Percentiles rank a stretch among this genome's conserved stretches.
Conservation (phyloP, 208 protist species). For the Crithidia bombi region DNA sequence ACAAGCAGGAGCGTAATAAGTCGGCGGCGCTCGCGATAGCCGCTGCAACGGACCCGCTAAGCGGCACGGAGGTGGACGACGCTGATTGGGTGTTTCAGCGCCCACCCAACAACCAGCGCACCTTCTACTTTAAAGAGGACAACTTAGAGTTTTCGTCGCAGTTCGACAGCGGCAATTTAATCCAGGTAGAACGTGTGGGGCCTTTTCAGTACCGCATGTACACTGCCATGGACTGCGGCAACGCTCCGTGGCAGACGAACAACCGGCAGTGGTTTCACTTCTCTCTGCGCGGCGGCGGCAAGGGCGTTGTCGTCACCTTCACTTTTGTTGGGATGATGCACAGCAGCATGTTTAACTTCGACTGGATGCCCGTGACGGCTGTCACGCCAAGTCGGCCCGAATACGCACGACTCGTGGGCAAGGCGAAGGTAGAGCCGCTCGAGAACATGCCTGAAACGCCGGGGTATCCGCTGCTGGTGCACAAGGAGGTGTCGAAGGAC, state of each 20-base stretch:
- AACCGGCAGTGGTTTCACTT: conserved; percentile 95
- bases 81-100: conserved; percentile 70
- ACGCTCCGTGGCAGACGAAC: conserved; percentile 79
- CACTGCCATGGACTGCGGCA: conserved; percentile 87
- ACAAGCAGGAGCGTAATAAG: neutral
- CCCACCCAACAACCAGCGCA: conserved; percentile 88
- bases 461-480: conserved; percentile 70
- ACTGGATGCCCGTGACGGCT: conserved; percentile 83
- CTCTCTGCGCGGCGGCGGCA: conserved; percentile 73
- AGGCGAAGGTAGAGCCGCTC: conserved; percentile 56
- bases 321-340: conserved; percentile 87
- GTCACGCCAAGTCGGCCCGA: conserved; percentile 55
- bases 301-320: conserved; percentile 60
- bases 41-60: neutral
- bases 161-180: conserved; percentile 93
- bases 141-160: conserved; percentile 86
- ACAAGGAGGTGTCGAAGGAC: conserved; percentile 33
- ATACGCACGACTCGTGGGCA: conserved; percentile 74
- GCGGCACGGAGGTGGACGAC: conserved; percentile 22
- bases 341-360: conserved; percentile 85
- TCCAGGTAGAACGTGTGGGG: conserved; percentile 81
- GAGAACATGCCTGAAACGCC: conserved; percentile 82
- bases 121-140: conserved; percentile 88
- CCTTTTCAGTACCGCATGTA: conserved; percentile 77
- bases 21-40: neutral